Percentiles rank a stretch among this genome's conserved stretches.
phyloP scores from a whole-genome alignment of 2,329 filamentous ascomycete genomes.

The Diplodia intermedia region DNA sequence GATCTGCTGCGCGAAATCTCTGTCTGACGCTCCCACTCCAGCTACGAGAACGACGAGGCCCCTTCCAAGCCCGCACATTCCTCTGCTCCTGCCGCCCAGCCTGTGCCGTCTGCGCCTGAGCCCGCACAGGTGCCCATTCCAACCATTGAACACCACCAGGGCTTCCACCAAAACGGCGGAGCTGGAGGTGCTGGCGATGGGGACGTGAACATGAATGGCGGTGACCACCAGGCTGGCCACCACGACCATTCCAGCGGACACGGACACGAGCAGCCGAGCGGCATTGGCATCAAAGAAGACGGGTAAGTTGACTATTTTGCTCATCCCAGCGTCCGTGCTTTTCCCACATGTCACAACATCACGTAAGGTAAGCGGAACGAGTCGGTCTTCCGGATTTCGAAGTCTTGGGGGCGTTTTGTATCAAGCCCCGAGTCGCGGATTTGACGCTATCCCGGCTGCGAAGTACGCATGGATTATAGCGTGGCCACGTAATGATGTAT shows the following conservation, averaged over 20 bases:
- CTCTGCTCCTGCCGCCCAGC: conserved; percentile 34
- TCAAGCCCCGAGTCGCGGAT: neutral
- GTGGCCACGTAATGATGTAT: neutral
- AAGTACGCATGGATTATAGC: neutral
- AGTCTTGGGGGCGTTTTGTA: neutral
- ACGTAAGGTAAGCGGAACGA: conserved; percentile 25
- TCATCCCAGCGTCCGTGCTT: neutral
- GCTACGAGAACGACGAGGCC: conserved; percentile 50
- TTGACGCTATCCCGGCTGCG: neutral
- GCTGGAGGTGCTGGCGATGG: conserved; percentile 34
- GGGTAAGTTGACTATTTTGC: conserved; percentile 68
- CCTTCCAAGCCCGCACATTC: conserved; percentile 42
- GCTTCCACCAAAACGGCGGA: conserved; percentile 9
- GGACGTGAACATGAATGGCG: conserved; percentile 43
- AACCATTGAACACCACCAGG: conserved; percentile 32
- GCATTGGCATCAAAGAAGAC: conserved; percentile 84
- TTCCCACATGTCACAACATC: conserved; percentile 1
- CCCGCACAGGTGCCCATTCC: conserved; percentile 37
- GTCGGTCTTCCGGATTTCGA: conserved; percentile 29
- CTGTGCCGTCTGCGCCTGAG: conserved; percentile 33
- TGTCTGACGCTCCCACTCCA: conserved; percentile 34
- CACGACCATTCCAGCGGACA: conserved; percentile 45
- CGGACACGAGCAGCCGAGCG: conserved; percentile 54
- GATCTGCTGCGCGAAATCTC: conserved; percentile 5
- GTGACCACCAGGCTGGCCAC: conserved; percentile 42